phyloP scores from a whole-genome alignment of 78 protist genomes.

The Mastigamoeba balamuthi region DNA sequence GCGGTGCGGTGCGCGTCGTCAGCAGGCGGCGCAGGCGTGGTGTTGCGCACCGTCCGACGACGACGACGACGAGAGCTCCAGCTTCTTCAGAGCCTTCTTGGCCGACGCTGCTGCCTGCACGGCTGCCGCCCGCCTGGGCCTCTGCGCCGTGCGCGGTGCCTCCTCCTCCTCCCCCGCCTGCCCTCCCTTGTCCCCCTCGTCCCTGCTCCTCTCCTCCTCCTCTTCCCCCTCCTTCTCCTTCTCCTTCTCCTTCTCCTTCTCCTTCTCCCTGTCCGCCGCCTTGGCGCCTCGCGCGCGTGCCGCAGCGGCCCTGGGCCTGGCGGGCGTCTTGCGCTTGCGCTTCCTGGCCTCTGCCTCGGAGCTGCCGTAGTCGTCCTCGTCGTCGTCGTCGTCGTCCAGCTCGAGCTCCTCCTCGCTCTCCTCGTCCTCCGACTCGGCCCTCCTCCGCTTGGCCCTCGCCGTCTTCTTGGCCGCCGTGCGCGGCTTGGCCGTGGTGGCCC shows the following conservation, averaged over 20 bases:
- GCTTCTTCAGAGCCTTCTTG: too few species aligned
- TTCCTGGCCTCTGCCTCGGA: neutral
- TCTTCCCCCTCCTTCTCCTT: neutral
- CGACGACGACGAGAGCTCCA: too few species aligned
- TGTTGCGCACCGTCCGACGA: too few species aligned
- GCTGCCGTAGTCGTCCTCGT: neutral
- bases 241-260: constrained; percentile 1
- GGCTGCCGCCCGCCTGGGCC: too few species aligned
- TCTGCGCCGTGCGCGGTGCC: too few species aligned
- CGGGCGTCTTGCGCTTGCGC: neutral
- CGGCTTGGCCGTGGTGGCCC: neutral
- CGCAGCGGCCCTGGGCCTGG: neutral
- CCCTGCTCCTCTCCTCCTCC: neutral
- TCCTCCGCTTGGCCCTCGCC: neutral
- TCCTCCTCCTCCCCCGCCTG: neutral
- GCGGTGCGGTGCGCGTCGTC: too few species aligned
- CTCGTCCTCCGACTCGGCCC: neutral
- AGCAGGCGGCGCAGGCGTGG: too few species aligned
- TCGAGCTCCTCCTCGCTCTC: neutral
- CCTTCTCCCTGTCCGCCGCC: neutral
- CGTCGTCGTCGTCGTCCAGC: neutral
- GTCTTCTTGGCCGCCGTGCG: neutral
- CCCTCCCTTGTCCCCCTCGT: neutral
- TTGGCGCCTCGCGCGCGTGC: neutral
- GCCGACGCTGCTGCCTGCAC: too few species aligned